Evolutionary conservation across 2,329 filamentous ascomycete genomes (phyloP), one percentile per base, ranked within the genome.

Genomic region (Daldinia eschscholtzii): DNA sequence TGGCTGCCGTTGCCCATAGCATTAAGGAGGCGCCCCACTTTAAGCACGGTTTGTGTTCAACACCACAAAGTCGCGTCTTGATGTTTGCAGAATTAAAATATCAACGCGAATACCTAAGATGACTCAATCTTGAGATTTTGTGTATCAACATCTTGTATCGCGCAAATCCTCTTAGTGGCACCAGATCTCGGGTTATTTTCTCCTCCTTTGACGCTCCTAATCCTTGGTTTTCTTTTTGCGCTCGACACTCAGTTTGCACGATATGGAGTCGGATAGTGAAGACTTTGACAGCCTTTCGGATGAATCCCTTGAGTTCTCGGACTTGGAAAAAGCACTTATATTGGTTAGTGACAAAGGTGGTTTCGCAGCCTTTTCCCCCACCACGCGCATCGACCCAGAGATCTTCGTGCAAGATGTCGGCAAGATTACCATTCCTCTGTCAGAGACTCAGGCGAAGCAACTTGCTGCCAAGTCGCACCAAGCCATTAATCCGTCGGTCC

Each of bases 401-500:
- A 69, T 71, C 15, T 57, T 66, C 61, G 57, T 69, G 10, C 41
- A 64, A 28, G 61, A 60, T 50, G 57, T 77, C 12, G 74, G 75
- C 13, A 59, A 41, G 2, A 73, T 80, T 20, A 0, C 28, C 1
- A 42, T 76, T 37, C 78, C 78, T 2, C 68, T 80, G 7, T 64
- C 65, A 12, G 73, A 76, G 23, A 48, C 57, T 2, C 72, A 74
- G 20, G 73, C 75, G 1, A 71, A 65, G 35, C 64, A 74, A 50
- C 44, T 81, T 28, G 75, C 79, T 46, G 68, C 65, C 1, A 73
- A 75, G 58, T 73, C 75, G 7, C 73, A 67, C 2, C 76, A 78
- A 46, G 78, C 77, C 0, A 79, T 83, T 12, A 81, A 84, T 61
- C 79, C 77, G 0, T 42, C 76, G 3, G 80, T 82, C 0, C 77